Evolutionary conservation across 2,329 filamentous ascomycete species (phyloP).

Genomic region (Penicillium thymicola): DNA sequence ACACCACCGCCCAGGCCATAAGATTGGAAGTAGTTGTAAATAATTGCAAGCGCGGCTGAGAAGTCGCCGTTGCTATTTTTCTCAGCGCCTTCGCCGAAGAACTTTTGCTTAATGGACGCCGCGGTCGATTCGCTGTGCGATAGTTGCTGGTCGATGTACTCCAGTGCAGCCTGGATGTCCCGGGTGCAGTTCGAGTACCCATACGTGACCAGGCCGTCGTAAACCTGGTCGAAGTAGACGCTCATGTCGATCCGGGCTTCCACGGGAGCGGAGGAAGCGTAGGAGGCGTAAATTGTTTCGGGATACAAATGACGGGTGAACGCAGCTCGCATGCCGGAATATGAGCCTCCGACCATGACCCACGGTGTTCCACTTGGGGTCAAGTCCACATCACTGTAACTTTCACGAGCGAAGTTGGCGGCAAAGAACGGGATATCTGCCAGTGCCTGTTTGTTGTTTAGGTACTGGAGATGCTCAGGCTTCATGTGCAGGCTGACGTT

Average conservation of each 20-base stretch:
- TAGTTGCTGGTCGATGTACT: constrained; percentile 50
- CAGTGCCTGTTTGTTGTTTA: constrained; percentile 45
- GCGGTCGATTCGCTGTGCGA: constrained; percentile 34
- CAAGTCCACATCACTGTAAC: constrained; percentile 33
- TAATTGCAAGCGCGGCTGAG: constrained; percentile 41
- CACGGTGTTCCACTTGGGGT: constrained; percentile 44
- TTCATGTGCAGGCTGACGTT: constrained; percentile 35
- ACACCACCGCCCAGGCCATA: constrained; percentile 42
- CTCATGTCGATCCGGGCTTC: constrained; percentile 51
- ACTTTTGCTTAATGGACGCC: constrained; percentile 44
- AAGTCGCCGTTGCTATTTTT: constrained; percentile 49
- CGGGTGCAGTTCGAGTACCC: constrained; percentile 51
- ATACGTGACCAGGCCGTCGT: constrained; percentile 48
- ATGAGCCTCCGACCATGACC: constrained; percentile 48
- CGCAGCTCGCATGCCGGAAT: constrained; percentile 44
- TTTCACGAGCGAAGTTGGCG: constrained; percentile 35
- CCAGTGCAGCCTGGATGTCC: constrained; percentile 49
- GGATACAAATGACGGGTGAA: constrained; percentile 45
- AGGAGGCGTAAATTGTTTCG: constrained; percentile 42
- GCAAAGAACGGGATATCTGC: constrained; percentile 48
- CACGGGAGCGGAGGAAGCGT: constrained; percentile 44
- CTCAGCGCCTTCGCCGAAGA: constrained; percentile 48
- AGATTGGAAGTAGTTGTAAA: constrained; percentile 45
- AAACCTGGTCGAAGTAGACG: constrained; percentile 51
- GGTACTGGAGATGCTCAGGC: constrained; percentile 41